phyloP scores from a whole-genome alignment of 2,329 filamentous ascomycete genomes.

The Coniochaeta sp. region DNA sequence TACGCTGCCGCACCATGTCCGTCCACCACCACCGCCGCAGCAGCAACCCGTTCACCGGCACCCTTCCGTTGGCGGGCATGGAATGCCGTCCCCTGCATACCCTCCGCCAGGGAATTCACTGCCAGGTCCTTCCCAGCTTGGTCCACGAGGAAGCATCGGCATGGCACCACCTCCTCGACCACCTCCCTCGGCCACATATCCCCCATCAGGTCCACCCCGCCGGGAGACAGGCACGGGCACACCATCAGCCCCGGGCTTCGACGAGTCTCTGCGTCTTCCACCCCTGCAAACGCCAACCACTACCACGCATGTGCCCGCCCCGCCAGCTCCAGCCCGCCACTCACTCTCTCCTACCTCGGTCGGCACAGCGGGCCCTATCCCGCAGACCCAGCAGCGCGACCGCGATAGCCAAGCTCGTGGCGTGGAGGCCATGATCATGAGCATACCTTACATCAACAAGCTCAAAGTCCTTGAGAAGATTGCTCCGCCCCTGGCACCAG shows the following conservation, averaged over 20 bases:
- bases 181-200: slow-evolving; percentile 4
- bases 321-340: background rate
- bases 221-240: background rate
- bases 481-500: slow-evolving; percentile 54
- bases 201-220: background rate
- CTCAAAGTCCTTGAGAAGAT: slow-evolving; percentile 71
- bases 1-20: background rate
- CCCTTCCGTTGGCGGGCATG: slow-evolving; percentile 6
- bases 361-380: background rate
- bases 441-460: slow-evolving; percentile 67
- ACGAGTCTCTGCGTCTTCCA: slow-evolving; percentile 46
- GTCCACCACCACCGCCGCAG: slow-evolving; percentile 6
- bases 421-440: slow-evolving; percentile 67
- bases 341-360: background rate
- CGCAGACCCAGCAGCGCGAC: slow-evolving; percentile 4
- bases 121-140: slow-evolving; percentile 8
- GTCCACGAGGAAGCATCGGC: slow-evolving; percentile 2
- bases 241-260: slow-evolving; percentile 40
- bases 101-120: slow-evolving; percentile 3
- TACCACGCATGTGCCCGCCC: slow-evolving; percentile 10
- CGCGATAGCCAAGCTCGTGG: slow-evolving; percentile 31
- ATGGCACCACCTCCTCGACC: slow-evolving; percentile 13
- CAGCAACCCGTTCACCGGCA: slow-evolving; percentile 5
- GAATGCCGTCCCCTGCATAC: background rate
- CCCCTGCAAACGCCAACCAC: slow-evolving; percentile 40